Conservation (phyloP, 345 rosid species). For the Syzygium grande region DNA sequence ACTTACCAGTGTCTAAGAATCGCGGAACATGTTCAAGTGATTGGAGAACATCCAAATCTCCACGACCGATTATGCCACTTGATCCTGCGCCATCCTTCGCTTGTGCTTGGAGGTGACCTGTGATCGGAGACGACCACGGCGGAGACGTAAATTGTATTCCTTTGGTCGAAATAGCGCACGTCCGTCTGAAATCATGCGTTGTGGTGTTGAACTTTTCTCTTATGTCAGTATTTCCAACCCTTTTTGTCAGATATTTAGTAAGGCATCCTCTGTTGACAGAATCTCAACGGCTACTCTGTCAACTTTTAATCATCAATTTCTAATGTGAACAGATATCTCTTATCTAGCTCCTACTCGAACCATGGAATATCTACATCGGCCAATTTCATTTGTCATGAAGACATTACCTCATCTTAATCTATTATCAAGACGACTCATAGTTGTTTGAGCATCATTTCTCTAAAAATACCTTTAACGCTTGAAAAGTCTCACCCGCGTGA, state of each 20-base stretch:
- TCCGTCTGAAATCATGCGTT: not conserved
- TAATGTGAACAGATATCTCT: too few relatives aligned
- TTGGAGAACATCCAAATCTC: not conserved
- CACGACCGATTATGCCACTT: not conserved
- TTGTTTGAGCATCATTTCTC: too few relatives aligned
- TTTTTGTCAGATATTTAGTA: not conserved
- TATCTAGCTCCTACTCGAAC: too few relatives aligned
- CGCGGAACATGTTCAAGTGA: not conserved
- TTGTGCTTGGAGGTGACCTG: not conserved
- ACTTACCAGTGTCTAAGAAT: not conserved
- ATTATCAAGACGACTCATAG: too few relatives aligned
- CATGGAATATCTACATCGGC: too few relatives aligned
- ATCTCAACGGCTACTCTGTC: too few relatives aligned
- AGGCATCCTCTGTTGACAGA: accelerated
- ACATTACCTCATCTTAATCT: too few relatives aligned
- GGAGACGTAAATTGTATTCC: not conserved
- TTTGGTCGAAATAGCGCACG: not conserved
- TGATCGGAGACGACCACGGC: not conserved
- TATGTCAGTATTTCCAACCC: not conserved
- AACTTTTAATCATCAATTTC: too few relatives aligned
- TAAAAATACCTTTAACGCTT: too few relatives aligned
- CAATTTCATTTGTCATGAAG: too few relatives aligned
- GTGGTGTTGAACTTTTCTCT: not conserved
- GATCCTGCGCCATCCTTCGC: not conserved
- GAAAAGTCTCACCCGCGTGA: too few relatives aligned